Percentiles rank a stretch among this genome's conserved stretches.
These are phyloP conservation scores for Solanum tarapatanum DNA, from an alignment of 257 asterid species.

Conservation along the genomic window DNA sequence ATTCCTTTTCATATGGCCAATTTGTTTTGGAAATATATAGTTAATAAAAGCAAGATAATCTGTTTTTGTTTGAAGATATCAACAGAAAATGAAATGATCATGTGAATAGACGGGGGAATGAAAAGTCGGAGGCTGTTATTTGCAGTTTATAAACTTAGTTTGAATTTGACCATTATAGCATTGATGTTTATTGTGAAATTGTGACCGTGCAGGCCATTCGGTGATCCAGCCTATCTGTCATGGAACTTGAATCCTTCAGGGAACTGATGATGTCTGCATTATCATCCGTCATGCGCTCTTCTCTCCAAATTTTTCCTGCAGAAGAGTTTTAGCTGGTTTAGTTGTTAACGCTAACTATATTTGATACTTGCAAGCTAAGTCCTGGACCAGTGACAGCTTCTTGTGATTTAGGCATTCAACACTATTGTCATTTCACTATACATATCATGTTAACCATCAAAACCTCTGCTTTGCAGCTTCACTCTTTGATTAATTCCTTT, in stretches of 20 bases:
- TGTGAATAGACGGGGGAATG: not conserved
- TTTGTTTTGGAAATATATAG: not conserved
- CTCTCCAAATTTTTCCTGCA: not conserved
- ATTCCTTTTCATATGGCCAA: not conserved
- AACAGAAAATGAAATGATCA: not conserved
- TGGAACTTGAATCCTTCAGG: constrained; percentile 50
- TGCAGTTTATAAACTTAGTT: not conserved
- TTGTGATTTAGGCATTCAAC: not conserved
- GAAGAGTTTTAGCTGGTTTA: constrained; percentile 1
- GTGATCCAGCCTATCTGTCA: constrained; percentile 60
- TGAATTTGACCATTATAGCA: not conserved
- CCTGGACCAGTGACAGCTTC: not conserved
- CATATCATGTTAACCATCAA: not conserved
- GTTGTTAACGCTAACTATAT: not conserved
- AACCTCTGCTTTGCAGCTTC: not conserved
- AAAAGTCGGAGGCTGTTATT: not conserved
- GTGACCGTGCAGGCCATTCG: constrained; percentile 53
- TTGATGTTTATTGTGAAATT: not conserved
- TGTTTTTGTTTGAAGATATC: not conserved
- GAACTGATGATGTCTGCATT: not conserved
- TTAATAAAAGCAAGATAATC: not conserved
- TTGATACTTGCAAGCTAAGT: not conserved
- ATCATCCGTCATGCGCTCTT: not conserved
- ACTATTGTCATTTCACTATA: not conserved
- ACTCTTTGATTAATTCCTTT: not conserved